Percentiles rank a stretch among this genome's conserved stretches.
Evolutionary conservation across 2,329 filamentous ascomycete genomes (phyloP).

Genomic region (Fusarium coffeatum): DNA sequence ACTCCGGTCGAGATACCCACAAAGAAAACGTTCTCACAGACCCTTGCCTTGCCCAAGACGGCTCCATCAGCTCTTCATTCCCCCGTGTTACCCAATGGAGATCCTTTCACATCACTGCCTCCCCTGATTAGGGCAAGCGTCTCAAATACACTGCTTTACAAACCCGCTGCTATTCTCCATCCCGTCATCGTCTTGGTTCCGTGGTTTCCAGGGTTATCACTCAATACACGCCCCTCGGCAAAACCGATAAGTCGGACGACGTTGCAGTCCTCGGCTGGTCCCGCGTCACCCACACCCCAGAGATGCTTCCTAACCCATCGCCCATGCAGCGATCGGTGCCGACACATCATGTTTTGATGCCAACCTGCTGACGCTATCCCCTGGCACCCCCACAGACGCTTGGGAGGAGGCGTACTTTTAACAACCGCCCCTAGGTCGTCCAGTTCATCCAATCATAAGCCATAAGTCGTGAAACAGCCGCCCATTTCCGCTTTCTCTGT

Average conservation of each 20-base stretch:
- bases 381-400: conserved; percentile 43
- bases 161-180: conserved; percentile 34
- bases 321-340: conserved; percentile 40
- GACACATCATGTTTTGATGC: conserved; percentile 42
- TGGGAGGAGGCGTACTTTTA: conserved; percentile 61
- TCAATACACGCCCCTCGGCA: conserved; percentile 40
- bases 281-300: conserved; percentile 41
- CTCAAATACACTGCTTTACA: conserved; percentile 40
- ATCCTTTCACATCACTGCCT: conserved; percentile 43
- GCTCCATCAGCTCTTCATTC: conserved; percentile 29
- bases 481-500: conserved; percentile 35
- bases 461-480: conserved; percentile 61
- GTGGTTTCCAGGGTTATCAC: conserved; percentile 35
- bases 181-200: conserved; percentile 32
- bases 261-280: conserved; percentile 44
- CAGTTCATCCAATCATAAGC: conserved; percentile 64
- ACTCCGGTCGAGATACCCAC: conserved; percentile 39
- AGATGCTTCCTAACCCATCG: conserved; percentile 29
- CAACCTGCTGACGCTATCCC: conserved; percentile 39
- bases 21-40: conserved; percentile 36
- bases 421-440: conserved; percentile 50
- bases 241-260: conserved; percentile 30
- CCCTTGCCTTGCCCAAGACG: conserved; percentile 39
- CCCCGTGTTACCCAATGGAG: conserved; percentile 49
- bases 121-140: conserved; percentile 52